These are phyloP conservation scores for Areca catechu DNA, from an alignment of 176 grass and related monocot species.

Conservation along the genomic window DNA sequence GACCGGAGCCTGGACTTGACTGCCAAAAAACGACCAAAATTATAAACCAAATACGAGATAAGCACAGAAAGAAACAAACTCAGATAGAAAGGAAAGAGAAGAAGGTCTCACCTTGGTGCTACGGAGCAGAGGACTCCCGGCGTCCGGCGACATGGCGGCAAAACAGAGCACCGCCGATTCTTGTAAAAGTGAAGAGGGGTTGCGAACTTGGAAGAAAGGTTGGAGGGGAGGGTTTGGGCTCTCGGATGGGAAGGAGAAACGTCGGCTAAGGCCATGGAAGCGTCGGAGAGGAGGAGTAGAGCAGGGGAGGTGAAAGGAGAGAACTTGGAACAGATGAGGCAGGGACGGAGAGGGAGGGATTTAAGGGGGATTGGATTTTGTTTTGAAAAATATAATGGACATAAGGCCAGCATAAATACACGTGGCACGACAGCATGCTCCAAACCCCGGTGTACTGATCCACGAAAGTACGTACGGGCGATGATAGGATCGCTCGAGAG, in stretches of 20 bases:
- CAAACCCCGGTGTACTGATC: background rate
- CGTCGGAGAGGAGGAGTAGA: conserved; percentile 11
- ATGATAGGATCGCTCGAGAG: no score
- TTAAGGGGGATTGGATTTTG: background rate
- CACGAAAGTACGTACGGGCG: background rate
- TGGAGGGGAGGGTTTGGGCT: conserved; percentile 11
- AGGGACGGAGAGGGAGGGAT: conserved; percentile 18
- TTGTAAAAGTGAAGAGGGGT: conserved; percentile 5
- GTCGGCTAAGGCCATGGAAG: conserved; percentile 29
- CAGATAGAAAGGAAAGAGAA: background rate
- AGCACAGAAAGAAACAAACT: background rate
- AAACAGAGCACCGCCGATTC: conserved; percentile 8
- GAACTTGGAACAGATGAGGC: background rate
- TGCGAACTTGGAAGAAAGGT: conserved; percentile 15
- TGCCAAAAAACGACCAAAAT: conserved; percentile 1
- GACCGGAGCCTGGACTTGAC: conserved; percentile 33
- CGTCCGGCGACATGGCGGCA: conserved; percentile 11
- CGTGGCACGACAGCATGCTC: conserved; percentile 23
- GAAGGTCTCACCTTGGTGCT: conserved; percentile 22
- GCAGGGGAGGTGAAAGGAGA: background rate
- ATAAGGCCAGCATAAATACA: conserved; percentile 10
- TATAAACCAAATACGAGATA: background rate
- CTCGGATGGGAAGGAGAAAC: conserved; percentile 18
- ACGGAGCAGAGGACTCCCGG: conserved; percentile 55
- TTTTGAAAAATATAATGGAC: conserved; percentile 6